A percentile compares a stretch with the other conserved stretches of the same genome.
Evolutionary conservation across 2,329 filamentous ascomycete species (phyloP).

Genomic region (Diplodia intermedia): DNA sequence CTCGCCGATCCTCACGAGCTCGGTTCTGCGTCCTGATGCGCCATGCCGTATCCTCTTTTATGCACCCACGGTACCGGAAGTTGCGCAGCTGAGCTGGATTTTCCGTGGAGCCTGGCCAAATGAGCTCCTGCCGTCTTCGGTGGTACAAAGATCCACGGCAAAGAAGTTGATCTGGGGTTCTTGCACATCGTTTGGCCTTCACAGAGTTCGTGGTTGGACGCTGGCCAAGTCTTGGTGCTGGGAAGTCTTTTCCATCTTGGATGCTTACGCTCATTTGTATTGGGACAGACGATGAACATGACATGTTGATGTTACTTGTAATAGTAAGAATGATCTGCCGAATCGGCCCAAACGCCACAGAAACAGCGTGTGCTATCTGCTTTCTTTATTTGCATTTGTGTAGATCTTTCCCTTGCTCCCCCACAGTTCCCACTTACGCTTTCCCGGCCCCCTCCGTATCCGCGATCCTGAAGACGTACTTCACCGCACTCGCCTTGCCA

Average conservation of each 20-base stretch:
- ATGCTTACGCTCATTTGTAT: constrained; percentile 1
- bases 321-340: neutral
- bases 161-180: neutral
- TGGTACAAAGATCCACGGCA: neutral
- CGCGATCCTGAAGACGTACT: constrained; percentile 43
- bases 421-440: neutral
- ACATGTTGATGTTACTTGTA: neutral
- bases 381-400: too few species aligned
- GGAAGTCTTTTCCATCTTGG: neutral
- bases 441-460: constrained; percentile 37
- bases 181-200: neutral
- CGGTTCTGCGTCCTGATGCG: constrained; percentile 5
- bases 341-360: neutral
- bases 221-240: neutral
- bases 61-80: constrained; percentile 6
- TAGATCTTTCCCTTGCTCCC: neutral
- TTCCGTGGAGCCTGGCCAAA: neutral
- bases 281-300: neutral
- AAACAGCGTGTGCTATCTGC: too few species aligned
- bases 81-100: neutral
- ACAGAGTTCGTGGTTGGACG: neutral
- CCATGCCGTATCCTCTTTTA: neutral
- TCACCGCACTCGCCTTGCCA: constrained; percentile 42
- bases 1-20: neutral
- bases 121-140: neutral